These are phyloP conservation scores for Aspergillus oerlinghausenensis DNA, from an alignment of 2,329 filamentous ascomycete genomes.

Conservation along the genomic window DNA sequence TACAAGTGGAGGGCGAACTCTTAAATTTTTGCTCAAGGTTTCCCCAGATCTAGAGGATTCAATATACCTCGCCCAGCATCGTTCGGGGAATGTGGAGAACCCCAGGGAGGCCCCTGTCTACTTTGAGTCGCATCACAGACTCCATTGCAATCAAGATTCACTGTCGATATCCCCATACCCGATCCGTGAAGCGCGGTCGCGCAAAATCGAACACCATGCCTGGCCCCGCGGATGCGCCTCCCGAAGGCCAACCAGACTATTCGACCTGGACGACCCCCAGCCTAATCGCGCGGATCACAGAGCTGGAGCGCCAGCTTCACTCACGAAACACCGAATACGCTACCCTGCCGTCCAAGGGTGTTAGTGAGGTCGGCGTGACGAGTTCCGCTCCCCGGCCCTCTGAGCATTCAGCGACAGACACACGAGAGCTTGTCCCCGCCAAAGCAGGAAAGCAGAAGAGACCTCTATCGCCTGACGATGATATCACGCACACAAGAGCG, in stretches of 20 bases:
- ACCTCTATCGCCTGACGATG: constrained; percentile 15
- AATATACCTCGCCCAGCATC: neutral
- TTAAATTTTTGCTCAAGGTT: neutral
- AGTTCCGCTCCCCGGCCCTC: neutral
- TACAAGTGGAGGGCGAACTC: neutral
- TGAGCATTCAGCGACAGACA: neutral
- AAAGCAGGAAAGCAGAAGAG: constrained; percentile 14
- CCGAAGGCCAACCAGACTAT: constrained; percentile 46
- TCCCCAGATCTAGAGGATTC: neutral
- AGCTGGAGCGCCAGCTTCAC: constrained; percentile 63
- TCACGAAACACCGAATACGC: constrained; percentile 40
- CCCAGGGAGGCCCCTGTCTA: constrained; percentile 11
- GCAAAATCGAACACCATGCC: constrained; percentile 20
- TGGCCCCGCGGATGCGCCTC: constrained; percentile 11
- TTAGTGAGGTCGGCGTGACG: constrained; percentile 1
- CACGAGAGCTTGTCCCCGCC: neutral
- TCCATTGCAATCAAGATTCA: constrained; percentile 5
- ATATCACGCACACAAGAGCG: constrained; percentile 21
- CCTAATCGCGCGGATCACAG: constrained; percentile 63
- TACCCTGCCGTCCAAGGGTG: constrained; percentile 5
- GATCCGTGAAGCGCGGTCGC: constrained; percentile 12
- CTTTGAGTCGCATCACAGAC: constrained; percentile 11
- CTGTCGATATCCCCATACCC: constrained; percentile 6
- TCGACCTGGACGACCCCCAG: constrained; percentile 63
- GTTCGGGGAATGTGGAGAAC: constrained; percentile 30